phyloP scores from a whole-genome alignment of 2,329 filamentous ascomycete genomes.

The Sporothrix globosa region DNA sequence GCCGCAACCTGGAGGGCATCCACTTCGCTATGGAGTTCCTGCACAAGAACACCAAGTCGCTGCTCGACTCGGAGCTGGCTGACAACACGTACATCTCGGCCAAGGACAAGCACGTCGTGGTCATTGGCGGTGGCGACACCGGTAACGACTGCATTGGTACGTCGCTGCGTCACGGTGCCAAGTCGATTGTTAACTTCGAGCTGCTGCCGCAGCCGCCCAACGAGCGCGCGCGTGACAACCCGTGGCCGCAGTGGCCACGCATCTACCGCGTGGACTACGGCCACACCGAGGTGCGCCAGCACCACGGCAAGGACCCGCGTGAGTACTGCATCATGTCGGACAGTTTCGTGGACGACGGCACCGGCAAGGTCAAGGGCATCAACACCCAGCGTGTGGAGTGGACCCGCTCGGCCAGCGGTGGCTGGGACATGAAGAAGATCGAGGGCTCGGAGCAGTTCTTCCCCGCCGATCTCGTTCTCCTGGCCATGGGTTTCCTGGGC shows the following conservation, averaged over 20 bases:
- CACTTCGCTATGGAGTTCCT: conserved; percentile 98
- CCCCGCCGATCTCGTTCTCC: conserved; percentile 88
- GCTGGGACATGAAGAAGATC: conserved; percentile 98
- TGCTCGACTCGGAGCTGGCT: conserved; percentile 84
- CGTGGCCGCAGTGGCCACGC: conserved; percentile 97
- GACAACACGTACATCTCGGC: conserved; percentile 90
- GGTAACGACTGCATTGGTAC: conserved; percentile 98
- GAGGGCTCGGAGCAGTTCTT: conserved; percentile 95
- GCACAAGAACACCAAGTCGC: conserved; percentile 96
- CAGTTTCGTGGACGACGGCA: conserved; percentile 89
- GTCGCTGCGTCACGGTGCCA: conserved; percentile 91
- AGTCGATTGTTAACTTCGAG: conserved; percentile 96
- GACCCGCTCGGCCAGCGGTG: conserved; percentile 85
- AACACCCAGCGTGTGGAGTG: conserved; percentile 95
- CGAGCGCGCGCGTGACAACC: conserved; percentile 90
- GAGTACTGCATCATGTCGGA: conserved; percentile 99
- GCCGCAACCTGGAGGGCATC: conserved; percentile 83
- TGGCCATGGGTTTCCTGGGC: conserved; percentile 97
- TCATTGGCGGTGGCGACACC: conserved; percentile 96
- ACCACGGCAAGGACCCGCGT: conserved; percentile 93
- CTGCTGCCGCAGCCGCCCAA: conserved; percentile 88
- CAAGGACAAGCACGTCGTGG: conserved; percentile 93
- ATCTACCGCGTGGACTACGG: conserved; percentile 99
- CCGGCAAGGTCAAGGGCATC: conserved; percentile 89
- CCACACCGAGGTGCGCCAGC: conserved; percentile 91